Evolutionary conservation across 1,284 basidiomycete species (phyloP).

Genomic region (Pascua sp.): DNA sequence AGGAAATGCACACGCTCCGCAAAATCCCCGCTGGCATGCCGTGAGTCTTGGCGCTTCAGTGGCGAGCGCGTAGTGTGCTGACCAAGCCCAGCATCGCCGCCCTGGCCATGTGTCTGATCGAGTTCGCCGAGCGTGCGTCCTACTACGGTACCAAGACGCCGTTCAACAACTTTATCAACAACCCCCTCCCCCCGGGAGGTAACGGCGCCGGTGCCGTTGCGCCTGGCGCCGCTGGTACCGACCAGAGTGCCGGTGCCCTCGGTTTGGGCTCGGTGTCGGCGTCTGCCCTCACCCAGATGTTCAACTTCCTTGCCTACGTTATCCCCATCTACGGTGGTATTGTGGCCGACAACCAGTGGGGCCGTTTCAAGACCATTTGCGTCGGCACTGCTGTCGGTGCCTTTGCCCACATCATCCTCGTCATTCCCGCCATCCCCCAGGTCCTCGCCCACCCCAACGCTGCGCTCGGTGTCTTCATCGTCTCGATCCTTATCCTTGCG

Average conservation of each 20-base stretch:
- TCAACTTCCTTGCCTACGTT: conserved; percentile 39
- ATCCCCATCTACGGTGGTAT: conserved; percentile 50
- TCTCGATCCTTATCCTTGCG: conserved; percentile 43
- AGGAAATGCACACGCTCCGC: too few species aligned
- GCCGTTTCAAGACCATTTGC: conserved; percentile 69
- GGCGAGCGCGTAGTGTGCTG: too few species aligned
- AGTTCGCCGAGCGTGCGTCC: conserved; percentile 42
- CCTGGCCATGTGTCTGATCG: too few species aligned
- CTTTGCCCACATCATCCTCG: conserved; percentile 41
- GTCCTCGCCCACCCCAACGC: conserved; percentile 29
- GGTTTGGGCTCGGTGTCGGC: conserved; percentile 30
- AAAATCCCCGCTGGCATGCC: too few species aligned
- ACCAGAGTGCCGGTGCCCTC: conserved; percentile 58
- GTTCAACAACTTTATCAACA: conserved; percentile 29
- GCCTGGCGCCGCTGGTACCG: conserved; percentile 62
- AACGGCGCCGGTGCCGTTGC: conserved; percentile 16
- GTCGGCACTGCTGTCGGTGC: conserved; percentile 45
- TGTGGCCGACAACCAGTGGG: conserved; percentile 61
- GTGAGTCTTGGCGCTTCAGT: too few species aligned
- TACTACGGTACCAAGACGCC: conserved; percentile 13
- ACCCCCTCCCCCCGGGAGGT: conserved; percentile 62
- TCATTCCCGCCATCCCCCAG: conserved; percentile 41
- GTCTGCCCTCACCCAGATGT: conserved; percentile 29
- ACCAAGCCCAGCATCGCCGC: too few species aligned
- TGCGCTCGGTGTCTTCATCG: conserved; percentile 37